These are phyloP conservation scores for Yamadazyma nakazawae DNA, from an alignment of 805 yeast species.

Conservation along the genomic window DNA sequence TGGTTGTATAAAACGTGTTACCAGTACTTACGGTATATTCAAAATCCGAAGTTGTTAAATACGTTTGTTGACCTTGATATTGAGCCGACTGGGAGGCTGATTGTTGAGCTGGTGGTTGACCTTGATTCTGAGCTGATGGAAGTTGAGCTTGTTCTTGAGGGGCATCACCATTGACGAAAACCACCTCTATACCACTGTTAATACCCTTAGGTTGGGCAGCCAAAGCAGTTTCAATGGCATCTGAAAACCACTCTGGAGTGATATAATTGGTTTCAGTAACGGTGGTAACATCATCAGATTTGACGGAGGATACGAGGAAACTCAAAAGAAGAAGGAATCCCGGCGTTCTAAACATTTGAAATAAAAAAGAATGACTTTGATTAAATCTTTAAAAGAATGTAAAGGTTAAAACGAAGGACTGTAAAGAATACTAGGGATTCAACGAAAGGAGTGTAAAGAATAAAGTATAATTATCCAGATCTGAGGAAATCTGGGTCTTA, in stretches of 20 bases:
- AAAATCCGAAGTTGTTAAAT: constrained; percentile 17
- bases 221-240: constrained; percentile 17
- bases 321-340: not conserved
- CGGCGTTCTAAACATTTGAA: not conserved
- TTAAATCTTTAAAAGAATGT: not conserved
- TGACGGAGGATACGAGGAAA: not conserved
- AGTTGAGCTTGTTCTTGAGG: not conserved
- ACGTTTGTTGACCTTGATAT: constrained; percentile 7
- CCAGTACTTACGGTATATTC: constrained; percentile 18
- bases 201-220: constrained; percentile 17
- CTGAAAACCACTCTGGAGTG: constrained; percentile 21
- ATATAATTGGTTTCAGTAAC: constrained; percentile 26
- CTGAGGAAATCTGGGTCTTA: too few relatives aligned
- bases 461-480: not conserved
- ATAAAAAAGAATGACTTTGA: not conserved
- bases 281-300: constrained; percentile 16
- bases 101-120: too few relatives aligned
- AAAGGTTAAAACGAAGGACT: not conserved
- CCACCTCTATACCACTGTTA: constrained; percentile 28
- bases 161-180: constrained; percentile 23
- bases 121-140: not conserved
- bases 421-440: not conserved
- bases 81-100: too few relatives aligned
- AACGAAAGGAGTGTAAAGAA: not conserved
- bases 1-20: constrained; percentile 14